Percentiles rank a stretch among this genome's conserved stretches.
Conservation (phyloP, 2,329 filamentous ascomycete genomes). For the Penicillium expansum region DNA sequence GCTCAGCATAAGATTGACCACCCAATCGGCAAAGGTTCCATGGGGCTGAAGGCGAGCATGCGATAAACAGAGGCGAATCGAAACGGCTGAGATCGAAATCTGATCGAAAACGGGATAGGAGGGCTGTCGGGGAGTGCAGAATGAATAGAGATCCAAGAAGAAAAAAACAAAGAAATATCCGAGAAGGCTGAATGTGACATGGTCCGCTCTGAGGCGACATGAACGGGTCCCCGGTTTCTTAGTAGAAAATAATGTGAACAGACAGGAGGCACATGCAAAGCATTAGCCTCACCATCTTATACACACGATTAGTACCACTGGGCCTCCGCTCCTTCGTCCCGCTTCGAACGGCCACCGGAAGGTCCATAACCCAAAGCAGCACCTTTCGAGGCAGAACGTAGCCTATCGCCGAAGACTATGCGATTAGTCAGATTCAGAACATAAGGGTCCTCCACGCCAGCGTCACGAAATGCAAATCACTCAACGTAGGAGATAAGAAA, state of each 20-base stretch:
- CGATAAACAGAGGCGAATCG: constrained; percentile 29
- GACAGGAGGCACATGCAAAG: constrained; percentile 26
- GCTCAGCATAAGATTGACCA: constrained; percentile 12
- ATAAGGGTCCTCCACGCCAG: constrained; percentile 66
- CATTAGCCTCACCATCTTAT: constrained; percentile 29
- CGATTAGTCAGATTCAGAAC: constrained; percentile 75
- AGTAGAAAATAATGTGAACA: constrained; percentile 28
- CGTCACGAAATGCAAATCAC: constrained; percentile 65
- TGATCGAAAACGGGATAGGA: constrained; percentile 36
- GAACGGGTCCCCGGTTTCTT: constrained; percentile 31
- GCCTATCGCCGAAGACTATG: constrained; percentile 81
- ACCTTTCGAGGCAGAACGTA: constrained; percentile 78
- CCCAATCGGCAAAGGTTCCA: constrained; percentile 8
- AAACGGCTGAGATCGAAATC: constrained; percentile 34
- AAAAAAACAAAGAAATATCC: constrained; percentile 31
- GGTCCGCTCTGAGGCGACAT: constrained; percentile 26
- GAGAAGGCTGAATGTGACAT: constrained; percentile 32
- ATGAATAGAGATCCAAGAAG: constrained; percentile 35
- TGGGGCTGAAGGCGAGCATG: constrained; percentile 15
- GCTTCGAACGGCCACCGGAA: constrained; percentile 52
- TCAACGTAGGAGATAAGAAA: constrained; percentile 74
- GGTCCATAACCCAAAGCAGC: constrained; percentile 52
- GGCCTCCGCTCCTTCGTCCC: constrained; percentile 52
- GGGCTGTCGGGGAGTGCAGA: constrained; percentile 37
- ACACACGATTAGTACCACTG: constrained; percentile 46